Base-by-base conservation (phyloP, 257 asterid species). In the Rubia yunnanensis region DNA sequence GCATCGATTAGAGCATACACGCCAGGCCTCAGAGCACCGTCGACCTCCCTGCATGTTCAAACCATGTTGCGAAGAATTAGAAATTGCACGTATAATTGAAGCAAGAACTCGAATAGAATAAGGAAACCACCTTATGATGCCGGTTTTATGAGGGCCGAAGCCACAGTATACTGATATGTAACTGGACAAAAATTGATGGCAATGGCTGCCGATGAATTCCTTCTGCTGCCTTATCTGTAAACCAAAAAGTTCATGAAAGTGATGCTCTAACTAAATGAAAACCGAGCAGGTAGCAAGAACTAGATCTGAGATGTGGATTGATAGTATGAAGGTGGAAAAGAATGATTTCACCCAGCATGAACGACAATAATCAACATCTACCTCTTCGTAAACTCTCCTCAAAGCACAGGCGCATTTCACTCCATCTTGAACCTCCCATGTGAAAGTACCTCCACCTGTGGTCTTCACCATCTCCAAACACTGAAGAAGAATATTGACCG, bases 351-450 rank as follows among this genome's bases (percentile, higher is more conserved):
- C 3, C 22, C 14, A 27, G 20, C 34, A 41, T 2, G 17, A 63
- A 44, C 17, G 10, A 30, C 30, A 34, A 31, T 5, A 48, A 69
- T 54, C 9, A 22, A 41, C 58, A 80, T 60, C 1, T 44, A 80
- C 97, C 95, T 92, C 98, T 81, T 92, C 98, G 61, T 89, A 92
- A 68, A 92, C 92, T 84, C 98, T 83, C 66, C 95, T 82, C 62
- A 92, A 80, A 67, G 80, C 79, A 72, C 86, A 67, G 76, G 98
- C 98, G 55, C 96, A 89, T 73, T 73, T 81, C 77, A 86, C 88
- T 32, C 89, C 97, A 70, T 81, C 88, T 80, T 73, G 83, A 50
- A 85, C 81, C 78, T 85, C 89, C 94, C 94, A 86, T 27, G 78
- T 78, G 67, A 72, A 79, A 69, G 14, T 52, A 56, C 69, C 77